Conservation (phyloP, 495 filamentous ascomycete species). For the Evernia prunastri region DNA sequence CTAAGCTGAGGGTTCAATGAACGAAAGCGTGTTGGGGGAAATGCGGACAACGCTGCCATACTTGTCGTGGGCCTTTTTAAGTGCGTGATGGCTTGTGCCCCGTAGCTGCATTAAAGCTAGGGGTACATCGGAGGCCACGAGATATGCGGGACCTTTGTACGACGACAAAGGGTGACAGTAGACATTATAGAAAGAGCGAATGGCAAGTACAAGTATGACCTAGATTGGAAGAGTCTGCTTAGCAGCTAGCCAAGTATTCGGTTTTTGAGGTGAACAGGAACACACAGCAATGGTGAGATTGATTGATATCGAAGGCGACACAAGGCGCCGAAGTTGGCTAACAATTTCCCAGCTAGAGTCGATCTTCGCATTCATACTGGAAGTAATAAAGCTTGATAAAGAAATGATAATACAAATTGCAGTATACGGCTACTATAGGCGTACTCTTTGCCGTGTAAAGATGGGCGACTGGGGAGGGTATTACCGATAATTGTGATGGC, state of each 20-base stretch:
- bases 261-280: not conserved
- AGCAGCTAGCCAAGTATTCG: not conserved
- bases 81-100: not conserved
- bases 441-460: not conserved
- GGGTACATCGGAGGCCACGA: constrained; percentile 9
- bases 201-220: not conserved
- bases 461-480: not conserved
- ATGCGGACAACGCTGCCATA: constrained; percentile 46
- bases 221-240: not conserved
- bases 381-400: not conserved
- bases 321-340: not conserved
- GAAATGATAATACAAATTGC: not conserved
- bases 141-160: constrained; percentile 26
- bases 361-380: not conserved
- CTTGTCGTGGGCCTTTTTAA: constrained; percentile 29
- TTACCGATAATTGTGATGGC: no score
- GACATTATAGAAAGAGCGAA: constrained; percentile 25
- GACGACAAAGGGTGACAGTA: constrained; percentile 28
- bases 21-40: constrained; percentile 40
- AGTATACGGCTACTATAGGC: not conserved
- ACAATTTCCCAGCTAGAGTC: not conserved
- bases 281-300: not conserved
- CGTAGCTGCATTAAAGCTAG: constrained; percentile 6
- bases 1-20: constrained; percentile 16
- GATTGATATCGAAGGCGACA: not conserved